phyloP scores from a whole-genome alignment of 768 basidiomycete genomes.

The Lepiota brunneoincarnata region DNA sequence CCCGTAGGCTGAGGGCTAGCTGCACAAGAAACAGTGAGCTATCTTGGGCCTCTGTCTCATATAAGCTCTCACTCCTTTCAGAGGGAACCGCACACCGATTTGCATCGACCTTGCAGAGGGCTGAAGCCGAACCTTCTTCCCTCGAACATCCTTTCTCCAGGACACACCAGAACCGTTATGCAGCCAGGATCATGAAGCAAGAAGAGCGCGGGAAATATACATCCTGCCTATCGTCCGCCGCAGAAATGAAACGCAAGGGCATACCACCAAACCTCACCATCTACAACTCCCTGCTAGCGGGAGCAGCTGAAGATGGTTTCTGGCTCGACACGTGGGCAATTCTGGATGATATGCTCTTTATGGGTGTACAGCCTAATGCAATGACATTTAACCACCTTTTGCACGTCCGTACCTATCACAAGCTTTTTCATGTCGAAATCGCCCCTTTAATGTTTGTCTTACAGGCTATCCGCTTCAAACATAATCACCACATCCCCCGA shows the following conservation, averaged over 20 bases:
- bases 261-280: slow-evolving; percentile 51
- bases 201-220: slow-evolving; percentile 18
- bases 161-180: slow-evolving; percentile 10
- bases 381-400: slow-evolving; percentile 60
- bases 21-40: too few species aligned
- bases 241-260: slow-evolving; percentile 55
- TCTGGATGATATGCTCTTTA: slow-evolving; percentile 62
- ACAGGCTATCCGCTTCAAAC: slow-evolving; percentile 45
- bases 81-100: background rate
- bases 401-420: slow-evolving; percentile 36
- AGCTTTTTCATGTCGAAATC: background rate
- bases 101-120: background rate
- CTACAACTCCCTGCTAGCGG: slow-evolving; percentile 56
- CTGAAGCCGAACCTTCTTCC: background rate
- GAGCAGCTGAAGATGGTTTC: slow-evolving; percentile 40
- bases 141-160: slow-evolving; percentile 1
- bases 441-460: background rate
- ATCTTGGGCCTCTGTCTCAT: too few species aligned
- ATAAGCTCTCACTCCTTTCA: background rate
- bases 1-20: too few species aligned
- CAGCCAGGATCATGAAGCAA: background rate
- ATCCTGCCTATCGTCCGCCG: slow-evolving; percentile 42
- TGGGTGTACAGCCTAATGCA: slow-evolving; percentile 46
- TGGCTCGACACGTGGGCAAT: slow-evolving; percentile 60
- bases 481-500: slow-evolving; percentile 40